Evolutionary conservation across 495 filamentous ascomycete genomes (phyloP), one percentile per base, ranked within the genome.

Genomic region (Aspergillus asperescens): DNA sequence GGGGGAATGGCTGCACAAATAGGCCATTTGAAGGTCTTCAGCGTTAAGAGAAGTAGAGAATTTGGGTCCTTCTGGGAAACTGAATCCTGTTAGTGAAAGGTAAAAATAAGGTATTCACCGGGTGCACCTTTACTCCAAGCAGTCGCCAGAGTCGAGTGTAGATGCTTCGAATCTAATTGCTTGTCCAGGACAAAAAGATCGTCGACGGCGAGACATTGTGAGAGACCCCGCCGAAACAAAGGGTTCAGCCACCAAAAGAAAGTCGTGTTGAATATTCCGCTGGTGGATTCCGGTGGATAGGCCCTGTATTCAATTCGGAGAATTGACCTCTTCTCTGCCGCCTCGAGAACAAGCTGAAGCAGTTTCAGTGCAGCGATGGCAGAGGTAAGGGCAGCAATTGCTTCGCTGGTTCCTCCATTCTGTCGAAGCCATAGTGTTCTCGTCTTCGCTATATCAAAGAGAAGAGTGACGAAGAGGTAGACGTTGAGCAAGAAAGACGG

Each of bases 181-280:
- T 77, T 68, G 50, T 82, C 71, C 25, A 81, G 54, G 0, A 56
- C 54, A 32, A 63, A 75, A 2, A 85, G 55, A 46, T 80, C 76
- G 16, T 75, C 63, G 5, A 71, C 55, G 3, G 63, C 45, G 0
- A 86, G 63, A 12, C 72, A 45, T 9, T 62, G 72, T 2, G 41
- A 63, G 52, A 77, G 79, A 0, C 82, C 82, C 24, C 58, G 51
- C n/a, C 52, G 59, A 44, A 87, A 77, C 3, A 85, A 54, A 13
- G 59, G 62, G 54, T 81, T 83, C 45, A 85, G 63, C 82, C 84
- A 87, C 52, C 62, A 78, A 59, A 83, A 85, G 3, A 81, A 61
- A 1, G 61, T 65, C 12, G 68, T 68, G 49, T 68, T 77, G 48
- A 77, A 81, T 10, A 82, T 67, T 0, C 82, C 74, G 28, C 66